Percentiles rank a stretch among this genome's conserved stretches.
These are phyloP conservation scores for Suillus americanus DNA, from an alignment of 768 basidiomycete genomes.

Conservation along the genomic window DNA sequence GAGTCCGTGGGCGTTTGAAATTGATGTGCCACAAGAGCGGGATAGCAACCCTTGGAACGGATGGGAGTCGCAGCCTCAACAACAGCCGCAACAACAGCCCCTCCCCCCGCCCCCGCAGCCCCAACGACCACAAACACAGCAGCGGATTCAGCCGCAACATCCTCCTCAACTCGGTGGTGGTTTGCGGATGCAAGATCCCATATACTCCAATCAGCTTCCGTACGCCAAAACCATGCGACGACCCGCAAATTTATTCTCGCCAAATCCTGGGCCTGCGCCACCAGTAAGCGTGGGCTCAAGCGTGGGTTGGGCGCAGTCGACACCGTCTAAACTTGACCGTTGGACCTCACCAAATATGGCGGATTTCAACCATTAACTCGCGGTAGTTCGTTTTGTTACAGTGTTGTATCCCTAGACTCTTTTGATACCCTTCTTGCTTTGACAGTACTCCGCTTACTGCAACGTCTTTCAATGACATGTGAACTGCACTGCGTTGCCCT, in stretches of 20 bases:
- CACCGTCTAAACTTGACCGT: constrained; percentile 1
- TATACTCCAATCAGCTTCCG: constrained; percentile 1
- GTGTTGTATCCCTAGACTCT: constrained; percentile 7
- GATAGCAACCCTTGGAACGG: constrained; percentile 18
- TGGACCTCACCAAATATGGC: not conserved
- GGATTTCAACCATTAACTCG: constrained; percentile 1
- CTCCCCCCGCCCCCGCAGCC: constrained; percentile 21
- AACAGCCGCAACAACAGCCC: constrained; percentile 5
- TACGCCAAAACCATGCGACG: constrained; percentile 37
- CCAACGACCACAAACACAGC: constrained; percentile 30
- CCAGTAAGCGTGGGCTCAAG: constrained; percentile 33
- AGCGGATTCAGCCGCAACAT: constrained; percentile 20
- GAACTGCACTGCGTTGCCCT: not conserved
- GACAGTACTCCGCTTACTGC: constrained; percentile 1
- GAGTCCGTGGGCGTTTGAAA: constrained; percentile 29
- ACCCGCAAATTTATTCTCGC: constrained; percentile 52
- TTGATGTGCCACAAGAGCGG: constrained; percentile 28
- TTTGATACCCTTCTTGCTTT: constrained; percentile 11
- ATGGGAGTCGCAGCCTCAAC: constrained; percentile 21
- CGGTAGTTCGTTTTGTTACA: not conserved
- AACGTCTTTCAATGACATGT: not conserved
- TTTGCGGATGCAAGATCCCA: constrained; percentile 50
- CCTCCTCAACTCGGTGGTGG: constrained; percentile 39
- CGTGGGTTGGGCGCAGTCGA: not conserved
- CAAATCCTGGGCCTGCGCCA: constrained; percentile 33